A percentile compares a stretch with the other conserved stretches of the same genome.
Evolutionary conservation across 768 basidiomycete species (phyloP).

Genomic region (Mycena galopus): DNA sequence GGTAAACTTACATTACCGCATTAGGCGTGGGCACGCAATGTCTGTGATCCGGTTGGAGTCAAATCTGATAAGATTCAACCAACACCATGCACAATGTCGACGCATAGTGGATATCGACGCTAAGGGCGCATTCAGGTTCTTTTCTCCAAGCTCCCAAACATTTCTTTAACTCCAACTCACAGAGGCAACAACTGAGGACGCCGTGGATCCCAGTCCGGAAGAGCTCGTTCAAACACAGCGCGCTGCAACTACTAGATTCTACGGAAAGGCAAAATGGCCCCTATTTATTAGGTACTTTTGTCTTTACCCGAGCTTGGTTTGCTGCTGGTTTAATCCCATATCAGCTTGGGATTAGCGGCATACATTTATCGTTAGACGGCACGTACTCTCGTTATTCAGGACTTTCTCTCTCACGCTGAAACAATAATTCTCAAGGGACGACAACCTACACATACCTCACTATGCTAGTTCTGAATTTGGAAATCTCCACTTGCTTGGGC

Average conservation of each 20-base stretch:
- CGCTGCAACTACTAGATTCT: constrained; percentile 42
- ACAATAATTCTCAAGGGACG: too few relatives aligned
- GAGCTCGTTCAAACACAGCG: constrained; percentile 1
- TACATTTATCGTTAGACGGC: constrained; percentile 85
- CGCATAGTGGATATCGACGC: constrained; percentile 26
- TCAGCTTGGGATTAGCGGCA: constrained; percentile 72
- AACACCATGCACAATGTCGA: constrained; percentile 3
- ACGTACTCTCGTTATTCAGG: too few relatives aligned
- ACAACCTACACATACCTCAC: constrained; percentile 77
- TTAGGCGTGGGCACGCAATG: neutral
- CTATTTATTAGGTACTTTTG: constrained; percentile 69
- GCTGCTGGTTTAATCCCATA: constrained; percentile 32
- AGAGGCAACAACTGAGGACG: neutral
- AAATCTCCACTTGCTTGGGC: constrained; percentile 66
- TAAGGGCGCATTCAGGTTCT: constrained; percentile 16
- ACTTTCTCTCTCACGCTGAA: too few relatives aligned
- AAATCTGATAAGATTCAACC: neutral
- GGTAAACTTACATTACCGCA: neutral
- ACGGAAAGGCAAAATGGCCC: constrained; percentile 69
- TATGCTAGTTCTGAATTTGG: constrained; percentile 68
- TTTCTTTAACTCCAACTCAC: neutral
- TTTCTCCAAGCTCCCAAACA: neutral
- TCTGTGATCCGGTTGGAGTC: neutral
- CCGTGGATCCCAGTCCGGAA: neutral
- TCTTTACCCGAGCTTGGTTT: neutral